phyloP scores from a whole-genome alignment of 306 rosid genomes.

The Elaeagnus macrophylla region DNA sequence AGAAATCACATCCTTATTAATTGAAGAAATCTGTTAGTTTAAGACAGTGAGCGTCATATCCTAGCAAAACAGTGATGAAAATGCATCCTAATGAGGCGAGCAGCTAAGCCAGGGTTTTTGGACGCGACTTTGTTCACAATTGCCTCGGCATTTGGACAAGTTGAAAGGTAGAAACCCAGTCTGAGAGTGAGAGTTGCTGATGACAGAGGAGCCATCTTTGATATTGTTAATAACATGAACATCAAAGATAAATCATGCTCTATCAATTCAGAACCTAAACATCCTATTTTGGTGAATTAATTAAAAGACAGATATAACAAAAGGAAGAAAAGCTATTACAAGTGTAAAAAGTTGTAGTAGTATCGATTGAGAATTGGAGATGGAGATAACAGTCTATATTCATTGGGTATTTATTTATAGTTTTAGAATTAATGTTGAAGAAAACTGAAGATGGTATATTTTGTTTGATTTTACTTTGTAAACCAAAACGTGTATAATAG shows the following conservation, averaged over 20 bases:
- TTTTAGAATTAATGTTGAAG: neutral
- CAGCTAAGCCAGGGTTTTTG: constrained; percentile 23
- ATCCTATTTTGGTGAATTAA: neutral
- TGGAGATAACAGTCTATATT: neutral
- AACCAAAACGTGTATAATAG: neutral
- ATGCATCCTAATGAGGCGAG: constrained; percentile 34
- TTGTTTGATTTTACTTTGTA: neutral
- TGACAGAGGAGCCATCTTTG: constrained; percentile 4
- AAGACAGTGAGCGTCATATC: constrained; percentile 2
- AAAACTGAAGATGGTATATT: neutral
- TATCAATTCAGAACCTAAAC: neutral
- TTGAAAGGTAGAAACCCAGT: constrained; percentile 18
- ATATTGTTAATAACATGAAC: constrained; percentile 7
- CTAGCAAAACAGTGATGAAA: constrained; percentile 40
- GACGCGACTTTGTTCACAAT: constrained; percentile 25
- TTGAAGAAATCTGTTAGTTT: too few species aligned
- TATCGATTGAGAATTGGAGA: neutral
- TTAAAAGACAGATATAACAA: neutral
- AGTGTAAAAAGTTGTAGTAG: neutral
- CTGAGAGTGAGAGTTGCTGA: constrained; percentile 17
- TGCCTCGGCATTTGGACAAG: constrained; percentile 26
- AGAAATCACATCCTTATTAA: too few species aligned
- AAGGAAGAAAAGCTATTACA: neutral
- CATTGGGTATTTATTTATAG: neutral
- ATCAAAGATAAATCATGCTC: neutral